Conservation (phyloP, 2,329 filamentous ascomycete genomes). For the Xylaria sp. region DNA sequence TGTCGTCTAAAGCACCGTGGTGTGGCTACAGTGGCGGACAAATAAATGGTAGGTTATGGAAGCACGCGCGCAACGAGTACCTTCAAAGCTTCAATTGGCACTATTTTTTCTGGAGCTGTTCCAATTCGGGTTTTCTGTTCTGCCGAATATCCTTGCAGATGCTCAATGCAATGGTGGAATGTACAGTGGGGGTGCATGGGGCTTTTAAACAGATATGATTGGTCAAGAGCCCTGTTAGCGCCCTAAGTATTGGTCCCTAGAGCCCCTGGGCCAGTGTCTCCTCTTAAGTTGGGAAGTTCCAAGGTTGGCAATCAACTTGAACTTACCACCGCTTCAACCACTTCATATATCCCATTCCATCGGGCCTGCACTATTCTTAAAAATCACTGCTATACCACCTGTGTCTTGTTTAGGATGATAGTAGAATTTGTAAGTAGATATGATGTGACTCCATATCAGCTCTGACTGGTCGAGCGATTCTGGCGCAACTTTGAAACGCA, state of each 20-base stretch:
- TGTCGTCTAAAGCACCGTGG: conserved; percentile 28
- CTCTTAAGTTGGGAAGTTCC: not conserved
- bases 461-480: conserved; percentile 44
- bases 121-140: conserved; percentile 27
- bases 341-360: not conserved
- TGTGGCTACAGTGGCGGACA: conserved; percentile 30
- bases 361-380: not conserved
- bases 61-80: conserved; percentile 19
- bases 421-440: not conserved
- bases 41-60: not conserved
- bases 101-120: conserved; percentile 36
- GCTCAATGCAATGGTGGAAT: no score
- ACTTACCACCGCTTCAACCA: not conserved
- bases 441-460: conserved; percentile 27
- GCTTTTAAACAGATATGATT: not conserved
- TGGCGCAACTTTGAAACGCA: conserved; percentile 55
- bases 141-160: conserved; percentile 9
- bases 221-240: not conserved
- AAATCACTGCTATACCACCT: not conserved
- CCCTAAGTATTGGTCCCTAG: not conserved
- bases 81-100: conserved; percentile 29
- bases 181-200: no score
- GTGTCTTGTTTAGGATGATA: not conserved
- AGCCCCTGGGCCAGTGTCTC: not conserved
- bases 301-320: not conserved